Conservation (phyloP, 2,329 filamentous ascomycete species). For the Aciculosporium take region DNA sequence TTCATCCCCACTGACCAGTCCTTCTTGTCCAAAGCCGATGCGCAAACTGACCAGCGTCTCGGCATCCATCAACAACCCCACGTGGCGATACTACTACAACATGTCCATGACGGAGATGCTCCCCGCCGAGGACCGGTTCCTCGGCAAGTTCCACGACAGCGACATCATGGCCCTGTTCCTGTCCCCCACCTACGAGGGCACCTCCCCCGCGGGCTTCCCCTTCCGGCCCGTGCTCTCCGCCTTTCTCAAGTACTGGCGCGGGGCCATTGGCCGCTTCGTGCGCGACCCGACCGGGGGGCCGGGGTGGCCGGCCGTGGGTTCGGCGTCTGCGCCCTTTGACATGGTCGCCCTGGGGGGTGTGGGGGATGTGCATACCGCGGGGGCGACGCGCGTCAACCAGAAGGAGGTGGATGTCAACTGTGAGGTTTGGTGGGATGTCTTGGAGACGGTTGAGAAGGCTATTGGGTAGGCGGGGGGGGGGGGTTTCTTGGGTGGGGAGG, state of each 20-base stretch:
- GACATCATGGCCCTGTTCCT: conserved; percentile 14
- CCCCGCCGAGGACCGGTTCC: conserved; percentile 9
- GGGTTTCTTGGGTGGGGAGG: too few relatives aligned
- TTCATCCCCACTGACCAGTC: neutral
- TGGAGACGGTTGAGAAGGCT: neutral
- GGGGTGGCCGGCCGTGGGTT: conserved; percentile 14
- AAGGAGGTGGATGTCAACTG: conserved; percentile 11
- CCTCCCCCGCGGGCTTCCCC: neutral
- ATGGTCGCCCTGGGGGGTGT: conserved; percentile 12
- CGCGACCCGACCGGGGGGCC: conserved; percentile 12
- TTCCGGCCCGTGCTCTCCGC: conserved; percentile 12
- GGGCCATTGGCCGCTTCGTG: conserved; percentile 12
- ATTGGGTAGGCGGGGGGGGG: too few relatives aligned
- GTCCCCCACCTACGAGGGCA: conserved; percentile 8
- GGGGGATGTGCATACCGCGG: conserved; percentile 1
- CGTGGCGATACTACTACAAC: conserved; percentile 17
- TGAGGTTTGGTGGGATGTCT: conserved; percentile 8
- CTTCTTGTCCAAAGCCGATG: conserved; percentile 12
- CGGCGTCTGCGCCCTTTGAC: conserved; percentile 10
- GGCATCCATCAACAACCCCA: conserved; percentile 8
- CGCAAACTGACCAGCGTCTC: conserved; percentile 12
- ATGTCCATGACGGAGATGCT: conserved; percentile 11
- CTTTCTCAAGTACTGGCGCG: conserved; percentile 12
- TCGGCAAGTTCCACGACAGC: conserved; percentile 15
- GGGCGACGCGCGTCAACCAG: conserved; percentile 9